Evolutionary conservation across 208 protist species (phyloP), one percentile per base, ranked within the genome.

Genomic region (Trypanosoma caninum): DNA sequence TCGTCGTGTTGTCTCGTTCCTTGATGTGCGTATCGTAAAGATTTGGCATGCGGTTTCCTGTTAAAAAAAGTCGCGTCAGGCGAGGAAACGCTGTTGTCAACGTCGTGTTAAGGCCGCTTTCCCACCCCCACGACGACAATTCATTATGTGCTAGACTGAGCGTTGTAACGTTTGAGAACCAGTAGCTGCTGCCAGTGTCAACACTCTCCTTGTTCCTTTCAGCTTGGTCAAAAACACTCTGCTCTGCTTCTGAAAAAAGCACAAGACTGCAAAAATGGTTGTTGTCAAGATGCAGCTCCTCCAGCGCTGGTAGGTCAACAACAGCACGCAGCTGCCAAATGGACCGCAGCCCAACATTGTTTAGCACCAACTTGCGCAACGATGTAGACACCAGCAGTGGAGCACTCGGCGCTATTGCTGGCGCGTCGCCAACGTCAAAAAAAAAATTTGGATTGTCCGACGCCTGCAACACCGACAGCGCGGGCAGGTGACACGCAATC

Each of bases 111-210:
- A 95, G 69, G 6, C 74, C 72, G 57, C 70, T 72, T 30, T 63
- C 65, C 27, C 13, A 8, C 9, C 65, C 77, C 86, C 89, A 95
- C 48, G 80, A 73, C 0, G 61, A 45, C 16, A 95, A 59, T 16
- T 45, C 28, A 66, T 95, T 95, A 54, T 85, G 78, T 11, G 85
- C 80, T n/a, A 95, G 64, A 34, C 83, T 93, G 11, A 95, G 70
- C 14, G 81, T 88, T 4, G 62, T 84, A 14, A 95, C 81, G 20
- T 53, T 60, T 2, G 76, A 70, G 22, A 92, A 84, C 51, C 61
- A 57, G n/a, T 1, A 54, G 35, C 16, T 35, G 18, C 13, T 33
- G 22, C 30, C 28, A 31, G 68, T 51, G 11, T 61, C 47, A 25
- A 18, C 33, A 11, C 22, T 46, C 48, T 54, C 35, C 3, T 44